Percentiles rank a stretch among this genome's conserved stretches.
phyloP scores from a whole-genome alignment of 768 basidiomycete genomes.

The Chlorophyllum brunneum region DNA sequence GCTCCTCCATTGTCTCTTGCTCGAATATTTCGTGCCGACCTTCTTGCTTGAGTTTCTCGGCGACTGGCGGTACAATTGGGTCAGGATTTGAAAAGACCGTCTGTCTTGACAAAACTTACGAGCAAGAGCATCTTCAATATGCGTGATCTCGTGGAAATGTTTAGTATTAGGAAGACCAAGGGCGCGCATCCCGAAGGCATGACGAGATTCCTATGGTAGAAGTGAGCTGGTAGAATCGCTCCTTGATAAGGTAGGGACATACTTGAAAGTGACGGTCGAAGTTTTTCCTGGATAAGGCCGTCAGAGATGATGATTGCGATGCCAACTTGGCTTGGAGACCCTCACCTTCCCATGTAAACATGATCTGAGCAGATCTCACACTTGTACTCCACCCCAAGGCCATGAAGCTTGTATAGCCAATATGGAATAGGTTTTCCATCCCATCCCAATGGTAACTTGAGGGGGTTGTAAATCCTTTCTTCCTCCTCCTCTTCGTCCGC shows the following conservation, averaged over 20 bases:
- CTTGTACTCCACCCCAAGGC: conserved; percentile 94
- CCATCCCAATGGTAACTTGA: conserved; percentile 96
- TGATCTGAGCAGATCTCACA: conserved; percentile 98
- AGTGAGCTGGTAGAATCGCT: conserved; percentile 14
- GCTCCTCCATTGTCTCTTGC: conserved; percentile 94
- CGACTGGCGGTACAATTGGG: conserved; percentile 49
- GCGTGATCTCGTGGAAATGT: conserved; percentile 98
- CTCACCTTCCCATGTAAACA: conserved; percentile 92
- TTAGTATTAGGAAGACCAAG: conserved; percentile 97
- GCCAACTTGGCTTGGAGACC: conserved; percentile 2
- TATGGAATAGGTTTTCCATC: conserved; percentile 99
- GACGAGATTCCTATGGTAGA: conserved; percentile 76
- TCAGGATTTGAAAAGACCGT: neutral
- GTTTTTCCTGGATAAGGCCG: conserved; percentile 64
- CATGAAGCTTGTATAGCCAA: conserved; percentile 97
- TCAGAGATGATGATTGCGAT: conserved; percentile 6
- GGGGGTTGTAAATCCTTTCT: conserved; percentile 95
- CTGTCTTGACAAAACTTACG: conserved; percentile 51
- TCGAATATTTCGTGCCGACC: conserved; percentile 92
- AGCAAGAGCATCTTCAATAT: conserved; percentile 93
- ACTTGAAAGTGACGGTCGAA: conserved; percentile 96
- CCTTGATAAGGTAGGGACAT: conserved; percentile 13
- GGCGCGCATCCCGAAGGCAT: conserved; percentile 97
- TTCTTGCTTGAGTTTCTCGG: conserved; percentile 95
- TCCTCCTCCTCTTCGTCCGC: conserved; percentile 89